Evolutionary conservation across 306 rosid species (phyloP).

Genomic region (Inga laurina): DNA sequence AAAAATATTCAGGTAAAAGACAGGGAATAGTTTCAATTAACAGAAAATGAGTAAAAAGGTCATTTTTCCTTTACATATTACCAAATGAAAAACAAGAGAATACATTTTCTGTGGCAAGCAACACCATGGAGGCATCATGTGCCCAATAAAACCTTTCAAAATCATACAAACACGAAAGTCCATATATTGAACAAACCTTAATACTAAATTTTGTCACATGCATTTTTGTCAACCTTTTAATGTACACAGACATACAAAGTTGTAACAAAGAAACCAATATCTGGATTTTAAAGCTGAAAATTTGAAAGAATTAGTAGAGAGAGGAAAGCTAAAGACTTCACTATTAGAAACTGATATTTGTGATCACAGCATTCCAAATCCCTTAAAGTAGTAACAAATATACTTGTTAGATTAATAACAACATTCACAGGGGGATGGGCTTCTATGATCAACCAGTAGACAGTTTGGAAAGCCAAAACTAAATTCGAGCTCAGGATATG

Average conservation of each 20-base stretch:
- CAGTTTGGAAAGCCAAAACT: not conserved
- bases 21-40: not conserved
- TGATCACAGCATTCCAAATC: not conserved
- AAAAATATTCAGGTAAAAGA: not conserved
- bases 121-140: not conserved
- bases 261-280: not conserved
- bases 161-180: not conserved
- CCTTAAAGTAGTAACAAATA: not conserved
- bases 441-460: not conserved
- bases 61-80: not conserved
- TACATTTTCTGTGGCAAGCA: not conserved
- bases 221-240: not conserved
- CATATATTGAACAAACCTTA: not conserved
- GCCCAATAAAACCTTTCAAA: not conserved
- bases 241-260: not conserved
- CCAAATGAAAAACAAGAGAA: not conserved
- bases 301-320: not conserved
- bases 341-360: not conserved
- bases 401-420: not conserved
- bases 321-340: not conserved
- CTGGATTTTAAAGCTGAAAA: not conserved
- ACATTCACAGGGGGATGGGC: not conserved
- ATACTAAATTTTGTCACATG: not conserved
- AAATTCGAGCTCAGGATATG: not conserved
- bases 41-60: not conserved